Conservation (phyloP, 2,329 filamentous ascomycete genomes). For the Blastomyces parvus region DNA sequence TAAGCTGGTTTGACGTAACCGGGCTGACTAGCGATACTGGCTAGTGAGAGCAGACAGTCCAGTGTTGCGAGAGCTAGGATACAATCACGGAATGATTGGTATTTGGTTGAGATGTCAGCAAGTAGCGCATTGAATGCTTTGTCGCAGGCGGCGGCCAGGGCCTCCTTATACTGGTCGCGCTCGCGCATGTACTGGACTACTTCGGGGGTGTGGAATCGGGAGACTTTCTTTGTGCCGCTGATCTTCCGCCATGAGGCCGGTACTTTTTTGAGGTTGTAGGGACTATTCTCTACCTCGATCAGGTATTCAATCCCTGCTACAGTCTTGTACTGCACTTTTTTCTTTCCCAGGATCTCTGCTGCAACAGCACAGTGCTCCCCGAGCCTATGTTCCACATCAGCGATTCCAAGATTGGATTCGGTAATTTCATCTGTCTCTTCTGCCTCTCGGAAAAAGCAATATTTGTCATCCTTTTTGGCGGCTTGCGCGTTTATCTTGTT, state of each 20-base stretch:
- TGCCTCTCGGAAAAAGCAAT: constrained; percentile 79
- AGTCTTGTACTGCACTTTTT: constrained; percentile 66
- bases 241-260: constrained; percentile 94
- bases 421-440: constrained; percentile 83
- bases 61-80: constrained; percentile 77
- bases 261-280: constrained; percentile 65
- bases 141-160: constrained; percentile 84
- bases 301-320: constrained; percentile 89
- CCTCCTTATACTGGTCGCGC: constrained; percentile 89
- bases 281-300: constrained; percentile 74
- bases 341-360: constrained; percentile 62
- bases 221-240: constrained; percentile 83
- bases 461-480: constrained; percentile 82
- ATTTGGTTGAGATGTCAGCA: constrained; percentile 64
- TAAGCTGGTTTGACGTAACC: constrained; percentile 76
- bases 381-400: constrained; percentile 81
- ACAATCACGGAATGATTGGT: constrained; percentile 80
- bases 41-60: constrained; percentile 81
- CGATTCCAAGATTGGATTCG: constrained; percentile 82
- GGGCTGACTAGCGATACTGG: constrained; percentile 72
- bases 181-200: constrained; percentile 74
- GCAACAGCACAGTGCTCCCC: constrained; percentile 64
- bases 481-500: constrained; percentile 78
- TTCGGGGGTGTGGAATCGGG: constrained; percentile 88
- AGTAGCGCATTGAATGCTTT: constrained; percentile 66